These are phyloP conservation scores for Botryosphaeria dothidea DNA, from an alignment of 2,329 filamentous ascomycete species.

Conservation along the genomic window DNA sequence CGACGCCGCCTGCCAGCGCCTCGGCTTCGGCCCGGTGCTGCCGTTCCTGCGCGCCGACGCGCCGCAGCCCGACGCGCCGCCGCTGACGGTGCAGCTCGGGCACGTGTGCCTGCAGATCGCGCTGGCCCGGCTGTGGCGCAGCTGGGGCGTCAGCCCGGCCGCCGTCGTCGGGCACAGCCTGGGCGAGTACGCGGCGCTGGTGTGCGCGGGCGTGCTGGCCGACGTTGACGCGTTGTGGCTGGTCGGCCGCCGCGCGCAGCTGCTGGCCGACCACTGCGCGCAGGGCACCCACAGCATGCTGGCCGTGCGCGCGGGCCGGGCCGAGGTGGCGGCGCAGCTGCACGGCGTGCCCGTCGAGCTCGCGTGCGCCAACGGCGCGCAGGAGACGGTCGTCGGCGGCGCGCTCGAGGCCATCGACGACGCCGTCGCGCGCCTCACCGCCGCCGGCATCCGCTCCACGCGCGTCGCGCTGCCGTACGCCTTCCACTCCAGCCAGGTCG, in stretches of 20 bases:
- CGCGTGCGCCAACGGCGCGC: too few relatives aligned
- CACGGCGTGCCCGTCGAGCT: too few relatives aligned
- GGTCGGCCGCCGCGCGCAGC: slow-evolving; percentile 36
- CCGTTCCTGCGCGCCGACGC: slow-evolving; percentile 29
- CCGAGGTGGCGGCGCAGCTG: too few relatives aligned
- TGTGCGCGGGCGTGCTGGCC: slow-evolving; percentile 36
- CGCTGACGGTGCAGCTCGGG: slow-evolving; percentile 39
- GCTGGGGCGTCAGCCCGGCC: slow-evolving; percentile 21
- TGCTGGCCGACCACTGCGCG: slow-evolving; percentile 30
- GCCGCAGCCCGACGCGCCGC: too few relatives aligned
- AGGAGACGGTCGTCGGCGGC: too few relatives aligned
- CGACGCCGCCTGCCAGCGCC: too few relatives aligned
- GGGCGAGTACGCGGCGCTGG: slow-evolving; percentile 42
- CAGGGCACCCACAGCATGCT: slow-evolving; percentile 31
- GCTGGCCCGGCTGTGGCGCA: slow-evolving; percentile 20
- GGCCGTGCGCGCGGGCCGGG: slow-evolving; percentile 14
- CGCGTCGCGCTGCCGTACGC: too few relatives aligned
- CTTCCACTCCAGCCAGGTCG: too few relatives aligned
- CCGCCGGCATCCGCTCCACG: too few relatives aligned
- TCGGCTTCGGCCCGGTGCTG: too few relatives aligned
- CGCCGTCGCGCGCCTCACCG: too few relatives aligned
- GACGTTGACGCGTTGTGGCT: slow-evolving; percentile 35
- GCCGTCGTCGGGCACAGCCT: slow-evolving; percentile 32
- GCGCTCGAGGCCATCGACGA: too few relatives aligned
- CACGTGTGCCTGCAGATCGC: slow-evolving; percentile 43